Percentiles rank a stretch among this genome's conserved stretches.
Conservation (phyloP, 1,139 yeast genomes). For the Candida tropicalis region DNA sequence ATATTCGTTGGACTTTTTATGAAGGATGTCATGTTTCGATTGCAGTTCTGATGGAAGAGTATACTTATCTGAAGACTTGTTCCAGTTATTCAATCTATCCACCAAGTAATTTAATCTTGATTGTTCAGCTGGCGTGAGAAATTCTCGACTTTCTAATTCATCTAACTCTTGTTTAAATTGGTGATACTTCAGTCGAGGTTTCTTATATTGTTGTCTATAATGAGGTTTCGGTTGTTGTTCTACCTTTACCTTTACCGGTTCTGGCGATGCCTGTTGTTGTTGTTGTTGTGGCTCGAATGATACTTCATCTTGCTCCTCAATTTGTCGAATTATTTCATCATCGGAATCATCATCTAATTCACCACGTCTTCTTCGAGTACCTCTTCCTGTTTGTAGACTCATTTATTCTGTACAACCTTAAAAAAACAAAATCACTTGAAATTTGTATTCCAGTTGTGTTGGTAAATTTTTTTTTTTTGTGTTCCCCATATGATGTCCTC, state of each 20-base stretch:
- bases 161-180: constrained; percentile 49
- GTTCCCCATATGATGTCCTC: too few species aligned
- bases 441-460: too few species aligned
- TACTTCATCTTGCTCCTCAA: background rate
- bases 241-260: background rate
- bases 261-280: background rate
- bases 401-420: background rate
- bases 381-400: constrained; percentile 21
- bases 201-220: constrained; percentile 6
- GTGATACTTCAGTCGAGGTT: constrained; percentile 42
- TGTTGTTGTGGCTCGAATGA: background rate
- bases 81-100: constrained; percentile 6
- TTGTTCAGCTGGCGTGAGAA: constrained; percentile 10
- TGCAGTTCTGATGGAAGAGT: constrained; percentile 41
- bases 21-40: constrained; percentile 47
- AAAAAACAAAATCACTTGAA: background rate
- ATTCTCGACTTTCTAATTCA: constrained; percentile 33
- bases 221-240: background rate
- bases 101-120: constrained; percentile 6
- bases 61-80: constrained; percentile 29
- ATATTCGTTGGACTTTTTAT: constrained; percentile 36
- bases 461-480: background rate
- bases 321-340: constrained; percentile 1
- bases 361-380: constrained; percentile 21
- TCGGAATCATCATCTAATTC: constrained; percentile 2